phyloP scores from a whole-genome alignment of 1,284 basidiomycete species.

The Leccinum huronense region DNA sequence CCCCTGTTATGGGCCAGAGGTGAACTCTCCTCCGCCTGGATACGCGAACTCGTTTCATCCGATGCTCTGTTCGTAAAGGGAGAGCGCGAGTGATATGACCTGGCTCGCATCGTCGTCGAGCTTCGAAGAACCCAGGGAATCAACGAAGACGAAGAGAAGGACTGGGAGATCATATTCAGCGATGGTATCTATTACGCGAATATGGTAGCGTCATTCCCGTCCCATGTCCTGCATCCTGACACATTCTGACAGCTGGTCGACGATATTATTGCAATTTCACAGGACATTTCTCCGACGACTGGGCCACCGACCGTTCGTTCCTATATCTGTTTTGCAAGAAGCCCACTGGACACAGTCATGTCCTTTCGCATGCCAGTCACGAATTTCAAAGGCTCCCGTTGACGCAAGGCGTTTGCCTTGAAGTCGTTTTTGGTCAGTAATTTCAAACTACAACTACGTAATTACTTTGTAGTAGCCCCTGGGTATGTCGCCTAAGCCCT shows the following conservation, averaged over 20 bases:
- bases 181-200: constrained; percentile 86
- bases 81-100: constrained; percentile 68
- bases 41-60: too few species aligned
- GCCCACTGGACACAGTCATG: constrained; percentile 74
- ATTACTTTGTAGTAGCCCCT: too few species aligned
- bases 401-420: too few species aligned
- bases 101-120: constrained; percentile 77
- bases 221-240: constrained; percentile 8
- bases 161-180: constrained; percentile 73
- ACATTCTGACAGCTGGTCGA: constrained; percentile 58
- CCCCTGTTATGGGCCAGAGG: too few species aligned
- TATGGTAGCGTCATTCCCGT: constrained; percentile 53
- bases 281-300: constrained; percentile 71
- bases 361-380: too few species aligned
- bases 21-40: too few species aligned
- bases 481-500: too few species aligned
- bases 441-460: too few species aligned
- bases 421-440: too few species aligned
- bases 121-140: constrained; percentile 57
- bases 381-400: too few species aligned
- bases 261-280: constrained; percentile 70
- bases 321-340: constrained; percentile 65
- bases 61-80: too few species aligned
- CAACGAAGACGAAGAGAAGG: constrained; percentile 55
- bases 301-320: constrained; percentile 56